Evolutionary conservation across 75 land plant genomes (phyloP).

Genomic region (Pseudotsuga menziesii): DNA sequence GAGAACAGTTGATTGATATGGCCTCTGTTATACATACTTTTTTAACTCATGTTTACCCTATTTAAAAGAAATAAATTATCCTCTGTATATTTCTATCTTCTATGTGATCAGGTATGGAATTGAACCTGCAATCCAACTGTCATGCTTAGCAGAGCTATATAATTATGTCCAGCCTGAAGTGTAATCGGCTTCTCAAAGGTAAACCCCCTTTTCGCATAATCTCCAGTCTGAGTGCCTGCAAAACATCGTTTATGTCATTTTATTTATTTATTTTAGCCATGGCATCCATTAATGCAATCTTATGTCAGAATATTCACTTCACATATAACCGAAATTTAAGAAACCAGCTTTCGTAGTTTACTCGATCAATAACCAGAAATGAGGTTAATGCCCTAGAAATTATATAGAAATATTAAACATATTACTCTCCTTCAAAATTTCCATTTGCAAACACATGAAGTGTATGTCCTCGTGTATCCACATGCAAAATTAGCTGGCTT

Average conservation of each 20-base stretch:
- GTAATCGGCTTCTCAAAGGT: conserved; percentile 22
- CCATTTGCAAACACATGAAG: conserved; percentile 53
- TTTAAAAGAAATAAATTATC: neutral
- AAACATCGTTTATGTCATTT: neutral
- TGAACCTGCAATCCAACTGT: conserved; percentile 59
- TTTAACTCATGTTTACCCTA: too few species aligned
- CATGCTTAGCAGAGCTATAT: conserved; percentile 52
- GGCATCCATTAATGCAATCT: too few species aligned
- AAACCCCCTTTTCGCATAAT: neutral
- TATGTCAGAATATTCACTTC: too few species aligned
- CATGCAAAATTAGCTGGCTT: conserved; percentile 8
- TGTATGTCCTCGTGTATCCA: conserved; percentile 25
- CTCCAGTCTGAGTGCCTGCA: conserved; percentile 33
- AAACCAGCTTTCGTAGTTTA: neutral
- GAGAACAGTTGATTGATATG: too few species aligned
- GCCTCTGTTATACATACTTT: too few species aligned
- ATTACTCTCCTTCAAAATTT: conserved; percentile 29
- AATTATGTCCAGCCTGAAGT: conserved; percentile 38
- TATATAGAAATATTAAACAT: too few species aligned
- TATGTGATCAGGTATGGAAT: too few species aligned
- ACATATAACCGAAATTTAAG: neutral
- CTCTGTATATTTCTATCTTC: neutral
- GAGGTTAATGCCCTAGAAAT: too few species aligned
- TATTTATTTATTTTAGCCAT: too few species aligned
- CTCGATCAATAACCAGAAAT: neutral